Evolutionary conservation across 1,284 basidiomycete species (phyloP).

Genomic region (Sanghuangporus baumii): DNA sequence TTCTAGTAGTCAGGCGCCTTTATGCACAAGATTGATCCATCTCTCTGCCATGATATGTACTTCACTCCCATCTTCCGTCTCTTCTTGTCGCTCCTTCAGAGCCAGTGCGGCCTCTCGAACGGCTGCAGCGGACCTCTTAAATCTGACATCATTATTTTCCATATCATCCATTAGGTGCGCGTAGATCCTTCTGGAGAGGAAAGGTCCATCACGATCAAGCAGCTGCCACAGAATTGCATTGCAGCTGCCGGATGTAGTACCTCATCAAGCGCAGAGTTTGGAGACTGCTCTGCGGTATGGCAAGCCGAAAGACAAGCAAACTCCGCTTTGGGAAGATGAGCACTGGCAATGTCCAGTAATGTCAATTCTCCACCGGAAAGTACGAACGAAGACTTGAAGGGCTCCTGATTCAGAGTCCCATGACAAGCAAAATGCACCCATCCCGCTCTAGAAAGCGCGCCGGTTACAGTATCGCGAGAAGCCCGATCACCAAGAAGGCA

Average conservation of each 20-base stretch:
- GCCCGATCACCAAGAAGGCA: background rate
- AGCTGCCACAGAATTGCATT: constrained; percentile 33
- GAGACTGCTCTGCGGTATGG: constrained; percentile 19
- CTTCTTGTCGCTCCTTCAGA: background rate
- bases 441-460: background rate
- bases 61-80: background rate
- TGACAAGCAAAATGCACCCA: no score
- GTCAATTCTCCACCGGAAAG: background rate
- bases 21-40: background rate
- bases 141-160: background rate
- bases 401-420: background rate
- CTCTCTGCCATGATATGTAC: background rate
- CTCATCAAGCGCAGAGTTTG: constrained; percentile 25
- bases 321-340: constrained; percentile 24
- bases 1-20: background rate
- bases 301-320: constrained; percentile 34
- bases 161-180: background rate
- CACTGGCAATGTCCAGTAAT: constrained; percentile 26
- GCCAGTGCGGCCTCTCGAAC: background rate
- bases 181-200: background rate
- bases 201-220: constrained; percentile 22
- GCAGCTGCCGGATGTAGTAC: constrained; percentile 31
- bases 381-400: background rate
- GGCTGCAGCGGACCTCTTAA: background rate
- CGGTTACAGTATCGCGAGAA: background rate